Evolutionary conservation across 2,329 filamentous ascomycete genomes (phyloP).

Genomic region (Fusarium citri): DNA sequence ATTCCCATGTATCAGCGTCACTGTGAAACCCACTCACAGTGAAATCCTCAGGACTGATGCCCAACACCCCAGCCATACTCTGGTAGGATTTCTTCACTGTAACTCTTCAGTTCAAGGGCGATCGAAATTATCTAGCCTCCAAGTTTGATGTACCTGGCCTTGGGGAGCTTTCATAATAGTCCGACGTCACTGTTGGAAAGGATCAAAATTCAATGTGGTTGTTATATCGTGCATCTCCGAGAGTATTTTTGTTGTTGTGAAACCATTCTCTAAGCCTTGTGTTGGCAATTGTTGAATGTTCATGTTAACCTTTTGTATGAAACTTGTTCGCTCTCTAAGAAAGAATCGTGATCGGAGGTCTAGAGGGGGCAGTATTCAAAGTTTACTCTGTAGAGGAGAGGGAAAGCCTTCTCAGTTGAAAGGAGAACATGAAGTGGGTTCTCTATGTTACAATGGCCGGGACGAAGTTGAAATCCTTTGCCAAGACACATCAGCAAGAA

Average conservation of each 20-base stretch:
- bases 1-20: background rate
- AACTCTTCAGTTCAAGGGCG: background rate
- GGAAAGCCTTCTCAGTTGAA: background rate
- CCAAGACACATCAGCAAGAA: background rate
- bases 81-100: background rate
- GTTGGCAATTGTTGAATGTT: background rate
- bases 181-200: too few relatives aligned
- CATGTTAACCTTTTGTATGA: background rate
- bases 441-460: too few relatives aligned
- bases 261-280: background rate
- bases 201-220: background rate
- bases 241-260: background rate
- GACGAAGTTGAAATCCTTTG: background rate
- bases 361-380: background rate
- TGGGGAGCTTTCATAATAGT: background rate
- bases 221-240: background rate
- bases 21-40: background rate
- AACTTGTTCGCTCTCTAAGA: background rate
- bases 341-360: background rate
- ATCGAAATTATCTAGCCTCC: background rate
- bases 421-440: background rate
- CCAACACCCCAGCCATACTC: background rate
- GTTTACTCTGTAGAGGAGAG: too few relatives aligned
- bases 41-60: background rate
- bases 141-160: background rate